phyloP scores from a whole-genome alignment of 2,329 filamentous ascomycete genomes.

The Xylariaceae sp. region DNA sequence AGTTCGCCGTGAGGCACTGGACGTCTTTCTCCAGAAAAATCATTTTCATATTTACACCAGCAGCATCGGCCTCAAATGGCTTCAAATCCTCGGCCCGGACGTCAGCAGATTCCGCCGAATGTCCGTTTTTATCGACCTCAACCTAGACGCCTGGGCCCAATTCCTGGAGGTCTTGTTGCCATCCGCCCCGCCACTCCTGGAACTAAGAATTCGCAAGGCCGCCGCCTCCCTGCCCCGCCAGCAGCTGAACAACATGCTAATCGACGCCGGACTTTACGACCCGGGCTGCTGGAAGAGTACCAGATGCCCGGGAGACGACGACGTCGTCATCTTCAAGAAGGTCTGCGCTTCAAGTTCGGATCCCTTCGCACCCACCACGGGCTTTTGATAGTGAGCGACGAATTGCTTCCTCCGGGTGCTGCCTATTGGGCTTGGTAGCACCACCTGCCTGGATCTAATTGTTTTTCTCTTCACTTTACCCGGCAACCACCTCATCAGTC shows the following conservation, averaged over 20 bases:
- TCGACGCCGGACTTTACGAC: slow-evolving; percentile 10
- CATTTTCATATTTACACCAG: slow-evolving; percentile 20
- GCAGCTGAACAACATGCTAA: neutral
- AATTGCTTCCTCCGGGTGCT: too few relatives aligned
- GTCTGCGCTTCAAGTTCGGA: neutral
- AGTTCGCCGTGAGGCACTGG: slow-evolving; percentile 19
- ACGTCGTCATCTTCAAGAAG: slow-evolving; percentile 13
- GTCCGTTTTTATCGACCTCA: slow-evolving; percentile 17
- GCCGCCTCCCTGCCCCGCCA: slow-evolving; percentile 8
- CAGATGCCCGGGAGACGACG: neutral
- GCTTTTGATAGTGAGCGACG: too few relatives aligned
- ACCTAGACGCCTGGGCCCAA: slow-evolving; percentile 8
- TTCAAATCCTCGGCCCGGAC: slow-evolving; percentile 16
- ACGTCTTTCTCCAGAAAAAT: slow-evolving; percentile 20
- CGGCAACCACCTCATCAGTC: neutral
- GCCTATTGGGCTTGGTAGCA: too few relatives aligned
- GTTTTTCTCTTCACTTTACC: too few relatives aligned
- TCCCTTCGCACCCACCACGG: too few relatives aligned
- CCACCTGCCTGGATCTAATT: too few relatives aligned
- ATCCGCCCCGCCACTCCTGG: slow-evolving; percentile 6
- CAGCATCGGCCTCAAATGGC: slow-evolving; percentile 18
- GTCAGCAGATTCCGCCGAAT: slow-evolving; percentile 18
- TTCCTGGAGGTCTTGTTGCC: slow-evolving; percentile 15
- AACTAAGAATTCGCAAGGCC: slow-evolving; percentile 16
- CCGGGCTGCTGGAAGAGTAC: slow-evolving; percentile 4